Evolutionary conservation across 805 yeast genomes (phyloP).

Genomic region (Hanseniaspora occidentalis): DNA sequence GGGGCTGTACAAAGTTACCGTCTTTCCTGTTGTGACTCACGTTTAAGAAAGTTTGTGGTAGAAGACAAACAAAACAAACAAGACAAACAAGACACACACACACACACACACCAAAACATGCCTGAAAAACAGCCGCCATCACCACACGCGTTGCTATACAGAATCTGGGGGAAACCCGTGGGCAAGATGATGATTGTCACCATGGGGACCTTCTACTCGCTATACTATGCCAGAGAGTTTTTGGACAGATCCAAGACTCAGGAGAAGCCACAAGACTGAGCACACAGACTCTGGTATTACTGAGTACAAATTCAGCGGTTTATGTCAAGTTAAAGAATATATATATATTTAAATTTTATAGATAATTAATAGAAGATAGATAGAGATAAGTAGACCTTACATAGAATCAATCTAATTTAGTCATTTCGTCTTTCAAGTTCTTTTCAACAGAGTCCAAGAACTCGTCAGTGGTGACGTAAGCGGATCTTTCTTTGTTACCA

Average conservation of each 20-base stretch:
- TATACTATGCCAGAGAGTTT: constrained; percentile 33
- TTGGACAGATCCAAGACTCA: constrained; percentile 23
- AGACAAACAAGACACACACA: not conserved
- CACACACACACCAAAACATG: not conserved
- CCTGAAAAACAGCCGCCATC: constrained; percentile 6
- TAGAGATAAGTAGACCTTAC: not conserved
- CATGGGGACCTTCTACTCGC: constrained; percentile 33
- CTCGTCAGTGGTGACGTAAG: constrained; percentile 63
- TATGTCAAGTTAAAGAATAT: not conserved
- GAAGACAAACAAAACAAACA: not conserved
- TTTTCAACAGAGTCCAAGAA: constrained; percentile 67
- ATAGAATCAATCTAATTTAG: constrained; percentile 4
- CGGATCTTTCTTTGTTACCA: constrained; percentile 46
- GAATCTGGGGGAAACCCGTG: constrained; percentile 34
- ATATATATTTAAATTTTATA: not conserved
- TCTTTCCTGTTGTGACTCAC: too few relatives aligned
- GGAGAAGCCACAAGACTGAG: constrained; percentile 4
- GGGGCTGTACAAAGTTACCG: too few relatives aligned
- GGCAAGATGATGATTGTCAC: constrained; percentile 32
- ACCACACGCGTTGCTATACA: constrained; percentile 28
- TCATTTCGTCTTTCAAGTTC: constrained; percentile 30
- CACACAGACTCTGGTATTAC: not conserved
- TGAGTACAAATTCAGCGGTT: too few relatives aligned
- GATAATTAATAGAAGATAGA: not conserved
- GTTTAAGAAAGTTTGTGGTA: too few relatives aligned